These are phyloP conservation scores for Verticillium alfalfae DNA, from an alignment of 2,329 filamentous ascomycete genomes.

Conservation along the genomic window DNA sequence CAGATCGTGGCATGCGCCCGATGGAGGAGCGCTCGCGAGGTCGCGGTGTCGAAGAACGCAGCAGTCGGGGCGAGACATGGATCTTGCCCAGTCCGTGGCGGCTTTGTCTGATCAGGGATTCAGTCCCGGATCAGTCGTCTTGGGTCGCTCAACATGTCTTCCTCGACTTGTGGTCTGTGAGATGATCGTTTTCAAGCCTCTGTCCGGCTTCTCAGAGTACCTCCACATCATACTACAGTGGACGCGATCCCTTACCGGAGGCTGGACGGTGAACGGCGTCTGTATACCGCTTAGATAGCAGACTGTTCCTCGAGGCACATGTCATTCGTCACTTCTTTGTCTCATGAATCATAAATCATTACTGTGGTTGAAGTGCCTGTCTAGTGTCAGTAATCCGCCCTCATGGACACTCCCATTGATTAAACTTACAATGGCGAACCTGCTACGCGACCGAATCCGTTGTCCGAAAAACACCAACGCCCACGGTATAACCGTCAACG, in stretches of 20 bases:
- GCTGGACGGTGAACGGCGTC: neutral
- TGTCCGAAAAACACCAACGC: slow-evolving; percentile 75
- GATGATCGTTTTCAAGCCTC: neutral
- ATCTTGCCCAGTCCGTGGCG: neutral
- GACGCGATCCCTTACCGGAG: neutral
- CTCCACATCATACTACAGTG: neutral
- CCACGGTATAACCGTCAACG: slow-evolving; percentile 80
- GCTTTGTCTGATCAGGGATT: neutral
- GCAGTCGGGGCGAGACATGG: neutral
- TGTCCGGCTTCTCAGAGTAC: neutral
- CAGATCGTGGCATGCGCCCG: neutral
- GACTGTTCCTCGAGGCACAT: neutral
- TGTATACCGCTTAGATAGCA: neutral
- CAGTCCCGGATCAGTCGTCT: neutral
- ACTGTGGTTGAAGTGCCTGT: neutral
- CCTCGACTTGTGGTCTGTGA: neutral
- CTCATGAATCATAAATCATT: neutral
- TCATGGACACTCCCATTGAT: neutral
- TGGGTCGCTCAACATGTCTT: neutral
- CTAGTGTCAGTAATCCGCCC: neutral
- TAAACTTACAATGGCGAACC: slow-evolving; percentile 52
- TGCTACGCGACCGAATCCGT: slow-evolving; percentile 68
- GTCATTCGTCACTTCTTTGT: neutral
- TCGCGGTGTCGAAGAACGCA: neutral
- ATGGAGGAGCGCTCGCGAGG: neutral